phyloP scores from a whole-genome alignment of 352 stramenopile genomes.

The Globisporangium paroecandrum region DNA sequence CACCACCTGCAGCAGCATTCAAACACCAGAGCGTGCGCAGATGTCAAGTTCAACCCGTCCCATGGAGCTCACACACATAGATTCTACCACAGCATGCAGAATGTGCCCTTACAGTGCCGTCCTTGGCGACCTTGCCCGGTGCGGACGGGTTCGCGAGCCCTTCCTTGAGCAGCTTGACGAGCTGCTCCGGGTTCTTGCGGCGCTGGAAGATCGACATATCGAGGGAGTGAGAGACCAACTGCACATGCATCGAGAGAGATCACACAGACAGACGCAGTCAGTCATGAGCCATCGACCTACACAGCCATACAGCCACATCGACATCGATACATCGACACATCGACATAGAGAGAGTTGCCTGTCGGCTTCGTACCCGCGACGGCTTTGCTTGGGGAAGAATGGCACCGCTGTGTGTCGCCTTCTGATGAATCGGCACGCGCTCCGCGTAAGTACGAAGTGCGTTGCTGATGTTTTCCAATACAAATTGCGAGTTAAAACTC shows the following conservation, averaged over 20 bases:
- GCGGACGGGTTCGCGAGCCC: slow-evolving; percentile 49
- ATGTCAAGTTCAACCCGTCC: too few relatives aligned
- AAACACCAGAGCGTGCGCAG: not conserved
- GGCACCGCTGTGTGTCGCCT: not conserved
- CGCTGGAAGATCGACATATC: slow-evolving; percentile 69
- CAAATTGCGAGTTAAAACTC: too few relatives aligned
- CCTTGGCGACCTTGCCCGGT: slow-evolving; percentile 56
- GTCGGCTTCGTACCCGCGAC: not conserved
- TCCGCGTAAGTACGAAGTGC: slow-evolving; percentile 1
- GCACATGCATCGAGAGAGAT: not conserved
- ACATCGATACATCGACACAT: not conserved
- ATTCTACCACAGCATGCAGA: not conserved
- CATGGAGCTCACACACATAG: not conserved
- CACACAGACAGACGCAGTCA: not conserved
- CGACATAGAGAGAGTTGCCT: not conserved
- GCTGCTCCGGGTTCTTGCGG: slow-evolving; percentile 78
- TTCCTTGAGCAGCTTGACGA: slow-evolving; percentile 80
- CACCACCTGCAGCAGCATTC: slow-evolving; percentile 26
- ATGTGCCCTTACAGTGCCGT: slow-evolving; percentile 22
- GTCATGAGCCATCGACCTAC: not conserved
- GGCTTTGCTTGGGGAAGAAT: not conserved
- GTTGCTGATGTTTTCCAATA: too few relatives aligned
- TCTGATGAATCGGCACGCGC: not conserved
- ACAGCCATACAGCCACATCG: not conserved
- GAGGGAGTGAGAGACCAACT: not conserved